Evolutionary conservation across 2,329 filamentous ascomycete species (phyloP), one percentile per base, ranked within the genome.

Genomic region (Cercospora nicotianae): DNA sequence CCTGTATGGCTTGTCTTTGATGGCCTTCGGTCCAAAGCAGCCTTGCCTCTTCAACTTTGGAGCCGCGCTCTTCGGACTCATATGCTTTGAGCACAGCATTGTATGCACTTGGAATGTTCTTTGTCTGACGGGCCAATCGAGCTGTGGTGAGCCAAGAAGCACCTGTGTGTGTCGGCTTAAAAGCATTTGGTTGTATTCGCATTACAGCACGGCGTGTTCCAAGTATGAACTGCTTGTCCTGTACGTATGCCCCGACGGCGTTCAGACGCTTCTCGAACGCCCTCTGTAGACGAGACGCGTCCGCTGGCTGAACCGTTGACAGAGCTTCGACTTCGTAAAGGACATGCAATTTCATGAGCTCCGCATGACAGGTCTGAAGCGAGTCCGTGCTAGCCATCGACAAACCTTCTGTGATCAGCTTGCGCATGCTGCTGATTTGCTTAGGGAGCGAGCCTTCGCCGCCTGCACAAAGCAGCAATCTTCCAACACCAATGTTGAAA

Each of bases 11-110:
- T 80, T 98, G 97, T 68, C 95, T 88, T 77, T 94, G 93, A 75
- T 97, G 91, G 0, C 93, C 92, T 77, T 97, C 93, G 73, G 91
- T 93, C 93, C 95, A 99, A 7, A 98, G 82, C 31, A 99, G 84
- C 68, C 94, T 90, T 1, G 95, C 93, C 78, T 99, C 94, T 78
- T 99, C 96, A 69, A 99, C 95, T 9, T 92, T 94, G 10, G 94
- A 93, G 2, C 92, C 92, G 67, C 91, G 89, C 72, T 97, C 93
- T 20, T 92, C 92, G 10, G 97, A 86, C 69, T 90, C 87, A 23
- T 91, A 90, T 10, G 96, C 95, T 79, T 95, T 93, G 2, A 98
- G 85, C 26, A 98, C 93, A 13, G 94, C 93, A 77, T 96, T 95
- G 81, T 97, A 97, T 0, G 95, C 96, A 73, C 94, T 93, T 64